phyloP scores from a whole-genome alignment of 2,329 filamentous ascomycete genomes.

The Cercospora sp. region DNA sequence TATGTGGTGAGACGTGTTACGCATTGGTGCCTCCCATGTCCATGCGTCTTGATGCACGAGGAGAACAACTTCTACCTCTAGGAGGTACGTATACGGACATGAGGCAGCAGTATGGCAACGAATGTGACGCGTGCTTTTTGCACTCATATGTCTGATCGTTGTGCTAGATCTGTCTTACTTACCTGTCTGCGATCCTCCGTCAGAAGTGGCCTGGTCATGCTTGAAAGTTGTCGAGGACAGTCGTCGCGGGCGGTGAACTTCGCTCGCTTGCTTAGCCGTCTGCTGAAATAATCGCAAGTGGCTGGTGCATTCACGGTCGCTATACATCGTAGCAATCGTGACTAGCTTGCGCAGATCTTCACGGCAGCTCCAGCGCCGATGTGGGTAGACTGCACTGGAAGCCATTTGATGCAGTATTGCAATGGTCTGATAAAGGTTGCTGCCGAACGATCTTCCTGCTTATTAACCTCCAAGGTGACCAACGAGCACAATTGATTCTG shows the following conservation, averaged over 20 bases:
- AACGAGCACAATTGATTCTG: background rate
- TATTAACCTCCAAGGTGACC: background rate
- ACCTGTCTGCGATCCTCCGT: background rate
- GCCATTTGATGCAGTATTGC: background rate
- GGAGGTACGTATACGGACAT: background rate
- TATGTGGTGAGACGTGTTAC: slow-evolving; percentile 5
- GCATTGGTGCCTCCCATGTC: background rate
- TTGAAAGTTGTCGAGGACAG: background rate
- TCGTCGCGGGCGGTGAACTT: background rate
- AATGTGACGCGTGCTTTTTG: background rate
- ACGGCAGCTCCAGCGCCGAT: background rate
- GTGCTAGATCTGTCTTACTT: background rate
- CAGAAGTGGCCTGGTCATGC: background rate
- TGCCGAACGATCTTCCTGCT: background rate
- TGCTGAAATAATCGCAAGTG: background rate
- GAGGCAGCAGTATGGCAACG: background rate
- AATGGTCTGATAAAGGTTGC: background rate
- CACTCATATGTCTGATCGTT: background rate
- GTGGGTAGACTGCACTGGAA: background rate
- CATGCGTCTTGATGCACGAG: background rate
- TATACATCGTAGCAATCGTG: background rate
- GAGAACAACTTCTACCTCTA: background rate
- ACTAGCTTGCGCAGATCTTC: background rate
- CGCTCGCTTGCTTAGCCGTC: background rate
- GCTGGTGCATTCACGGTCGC: background rate